Evolutionary conservation across 164 flowering plant species (phyloP), one percentile per base, ranked within the genome.

Genomic region (Nelumbo lutea): DNA sequence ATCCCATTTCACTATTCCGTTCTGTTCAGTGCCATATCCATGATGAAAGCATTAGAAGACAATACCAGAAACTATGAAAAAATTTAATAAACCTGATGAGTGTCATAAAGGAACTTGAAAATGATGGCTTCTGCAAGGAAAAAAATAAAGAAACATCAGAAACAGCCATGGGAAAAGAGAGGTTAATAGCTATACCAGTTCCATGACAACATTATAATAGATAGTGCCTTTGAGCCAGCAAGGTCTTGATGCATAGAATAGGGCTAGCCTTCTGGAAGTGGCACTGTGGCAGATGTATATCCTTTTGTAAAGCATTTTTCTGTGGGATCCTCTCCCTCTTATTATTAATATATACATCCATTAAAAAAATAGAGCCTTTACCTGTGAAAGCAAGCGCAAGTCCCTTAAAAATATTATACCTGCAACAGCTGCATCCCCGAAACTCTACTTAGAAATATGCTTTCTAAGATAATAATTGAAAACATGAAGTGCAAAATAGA

Each of bases 341-440:
- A 27, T 27, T 27, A 27, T 27, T 27, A 27, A 27, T 27, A 27
- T 27, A 27, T 27, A 0, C 27, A 27, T 27, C 27, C 27, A 27
- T 27, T 27, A 27, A 27, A 27, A 27, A 27, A 27, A 27, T 27
- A 27, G 27, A 27, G 4, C 60, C 40, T 68, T 64, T 70, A 90
- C 97, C 88, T 78, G 83, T 72, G 68, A 73, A 61, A 84, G 69
- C 58, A 79, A 44, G 61, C 85, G 66, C 42, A 83, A 6, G 67
- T 86, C 84, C 75, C 91, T 82, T 46, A 88, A 65, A 73, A 87
- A 88, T 68, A 90, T 55, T 51, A 92, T 72, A 66, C 78, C 69
- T 6, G 88, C 81, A 66, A 92, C 84, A 8, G 84, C 96, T 90
- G 90, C 83, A 80, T 41, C 70, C 59, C 8, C 48, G 58, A 63